Percentiles rank a stretch among this genome's conserved stretches.
phyloP scores from a whole-genome alignment of 148 eudicot genomes.

The Arctostaphylos glauca region DNA sequence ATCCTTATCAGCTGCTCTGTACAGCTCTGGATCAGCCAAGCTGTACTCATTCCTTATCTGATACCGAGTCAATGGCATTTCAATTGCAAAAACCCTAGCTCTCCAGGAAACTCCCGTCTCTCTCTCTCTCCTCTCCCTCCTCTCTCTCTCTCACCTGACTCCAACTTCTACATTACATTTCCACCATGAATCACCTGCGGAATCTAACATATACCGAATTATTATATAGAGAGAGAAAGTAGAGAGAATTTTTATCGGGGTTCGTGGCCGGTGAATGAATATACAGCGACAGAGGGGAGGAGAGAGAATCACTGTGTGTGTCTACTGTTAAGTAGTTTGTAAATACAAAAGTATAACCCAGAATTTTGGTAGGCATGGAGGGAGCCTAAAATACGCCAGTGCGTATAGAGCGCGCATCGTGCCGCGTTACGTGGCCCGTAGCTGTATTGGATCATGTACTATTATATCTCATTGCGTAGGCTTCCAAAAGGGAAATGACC shows the following conservation, averaged over 20 bases:
- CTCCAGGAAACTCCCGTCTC: not conserved
- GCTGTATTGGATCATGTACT: not conserved
- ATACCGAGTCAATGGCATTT: constrained; percentile 77
- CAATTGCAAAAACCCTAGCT: constrained; percentile 17
- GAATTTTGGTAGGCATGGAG: not conserved
- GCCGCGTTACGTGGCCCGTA: not conserved
- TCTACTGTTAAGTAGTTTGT: not conserved
- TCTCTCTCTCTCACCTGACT: not conserved
- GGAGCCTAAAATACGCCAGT: constrained; percentile 1
- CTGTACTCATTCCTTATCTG: constrained; percentile 78
- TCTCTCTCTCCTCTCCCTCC: no score
- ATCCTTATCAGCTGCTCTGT: constrained; percentile 77
- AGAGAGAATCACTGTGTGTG: not conserved
- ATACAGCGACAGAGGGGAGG: not conserved
- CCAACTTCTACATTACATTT: not conserved
- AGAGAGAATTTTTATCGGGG: not conserved
- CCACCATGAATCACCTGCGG: constrained; percentile 8
- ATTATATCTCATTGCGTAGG: not conserved
- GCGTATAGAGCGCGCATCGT: constrained; percentile 15
- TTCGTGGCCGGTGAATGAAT: constrained; percentile 9
- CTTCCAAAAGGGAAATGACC: not conserved
- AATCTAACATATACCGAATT: not conserved
- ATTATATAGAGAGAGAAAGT: not conserved
- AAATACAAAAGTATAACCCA: not conserved
- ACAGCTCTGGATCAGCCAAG: constrained; percentile 89